Evolutionary conservation across 2,329 filamentous ascomycete genomes (phyloP).

Genomic region (Colletotrichum sp.): DNA sequence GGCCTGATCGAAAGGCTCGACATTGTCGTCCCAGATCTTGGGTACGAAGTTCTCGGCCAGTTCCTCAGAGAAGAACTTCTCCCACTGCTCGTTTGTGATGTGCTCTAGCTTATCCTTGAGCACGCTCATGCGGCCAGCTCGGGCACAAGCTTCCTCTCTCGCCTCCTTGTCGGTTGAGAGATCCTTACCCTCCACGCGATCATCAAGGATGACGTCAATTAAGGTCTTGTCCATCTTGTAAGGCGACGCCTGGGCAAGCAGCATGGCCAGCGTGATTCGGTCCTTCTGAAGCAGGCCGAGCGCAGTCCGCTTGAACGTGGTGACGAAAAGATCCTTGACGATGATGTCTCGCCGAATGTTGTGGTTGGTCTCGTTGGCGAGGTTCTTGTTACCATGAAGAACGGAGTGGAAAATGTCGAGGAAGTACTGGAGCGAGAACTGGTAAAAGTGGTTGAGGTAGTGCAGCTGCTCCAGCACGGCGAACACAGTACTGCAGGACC

Average conservation of each 20-base stretch:
- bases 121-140: conserved; percentile 70
- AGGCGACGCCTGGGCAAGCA: conserved; percentile 93
- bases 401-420: conserved; percentile 96
- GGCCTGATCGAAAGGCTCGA: conserved; percentile 73
- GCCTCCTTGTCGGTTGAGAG: conserved; percentile 71
- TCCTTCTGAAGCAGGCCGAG: conserved; percentile 92
- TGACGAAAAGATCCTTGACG: conserved; percentile 88
- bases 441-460: conserved; percentile 99
- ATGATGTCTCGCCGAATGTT: conserved; percentile 86
- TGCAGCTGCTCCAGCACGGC: conserved; percentile 96
- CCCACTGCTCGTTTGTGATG: conserved; percentile 71
- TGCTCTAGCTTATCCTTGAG: conserved; percentile 76
- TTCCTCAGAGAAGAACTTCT: conserved; percentile 83
- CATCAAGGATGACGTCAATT: conserved; percentile 86
- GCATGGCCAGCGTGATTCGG: conserved; percentile 90
- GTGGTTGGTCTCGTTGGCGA: conserved; percentile 75
- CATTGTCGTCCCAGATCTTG: conserved; percentile 70
- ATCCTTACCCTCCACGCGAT: conserved; percentile 76
- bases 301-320: conserved; percentile 91
- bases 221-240: conserved; percentile 92
- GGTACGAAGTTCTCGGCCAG: conserved; percentile 86
- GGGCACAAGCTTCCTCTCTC: conserved; percentile 71
- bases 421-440: conserved; percentile 98
- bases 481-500: conserved; percentile 96
- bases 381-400: conserved; percentile 77